phyloP scores from a whole-genome alignment of 495 filamentous ascomycete species.

The Hypoxylon fragiforme region DNA sequence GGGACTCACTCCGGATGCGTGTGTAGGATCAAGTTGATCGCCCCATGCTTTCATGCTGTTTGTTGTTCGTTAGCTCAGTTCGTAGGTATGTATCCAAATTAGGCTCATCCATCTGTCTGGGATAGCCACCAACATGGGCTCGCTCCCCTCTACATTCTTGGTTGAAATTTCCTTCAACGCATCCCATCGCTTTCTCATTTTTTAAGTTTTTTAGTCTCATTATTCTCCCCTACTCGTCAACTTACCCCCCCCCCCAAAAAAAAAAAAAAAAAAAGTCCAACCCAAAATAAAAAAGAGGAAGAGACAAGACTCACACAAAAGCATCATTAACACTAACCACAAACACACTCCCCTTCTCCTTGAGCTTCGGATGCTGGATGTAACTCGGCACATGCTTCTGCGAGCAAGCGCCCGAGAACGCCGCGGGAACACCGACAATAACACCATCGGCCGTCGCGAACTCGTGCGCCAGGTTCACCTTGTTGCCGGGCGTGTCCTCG shows the following conservation, averaged over 20 bases:
- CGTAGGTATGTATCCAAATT: too few relatives aligned
- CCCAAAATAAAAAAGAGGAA: neutral
- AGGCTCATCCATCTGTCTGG: neutral
- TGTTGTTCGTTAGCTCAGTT: neutral
- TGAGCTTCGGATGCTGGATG: constrained; percentile 71
- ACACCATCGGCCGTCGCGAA: constrained; percentile 65
- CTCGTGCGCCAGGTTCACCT: constrained; percentile 80
- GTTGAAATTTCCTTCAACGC: too few relatives aligned
- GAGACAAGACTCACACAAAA: constrained; percentile 72
- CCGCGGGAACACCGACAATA: constrained; percentile 88
- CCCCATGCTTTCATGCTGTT: constrained; percentile 86
- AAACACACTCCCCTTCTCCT: constrained; percentile 76
- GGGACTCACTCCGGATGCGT: constrained; percentile 70
- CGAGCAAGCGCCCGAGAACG: constrained; percentile 83
- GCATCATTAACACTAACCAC: constrained; percentile 93
- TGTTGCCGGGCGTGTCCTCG: constrained; percentile 73
- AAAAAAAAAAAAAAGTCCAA: neutral
- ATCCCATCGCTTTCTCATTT: too few relatives aligned
- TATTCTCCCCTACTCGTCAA: neutral
- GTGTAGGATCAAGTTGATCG: constrained; percentile 68
- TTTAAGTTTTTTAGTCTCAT: neutral
- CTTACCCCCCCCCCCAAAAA: neutral
- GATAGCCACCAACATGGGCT: neutral
- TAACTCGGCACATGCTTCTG: constrained; percentile 79
- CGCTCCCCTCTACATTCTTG: too few relatives aligned